Evolutionary conservation across 257 asterid species (phyloP), one percentile per base, ranked within the genome.

Genomic region (Plantago ovata): DNA sequence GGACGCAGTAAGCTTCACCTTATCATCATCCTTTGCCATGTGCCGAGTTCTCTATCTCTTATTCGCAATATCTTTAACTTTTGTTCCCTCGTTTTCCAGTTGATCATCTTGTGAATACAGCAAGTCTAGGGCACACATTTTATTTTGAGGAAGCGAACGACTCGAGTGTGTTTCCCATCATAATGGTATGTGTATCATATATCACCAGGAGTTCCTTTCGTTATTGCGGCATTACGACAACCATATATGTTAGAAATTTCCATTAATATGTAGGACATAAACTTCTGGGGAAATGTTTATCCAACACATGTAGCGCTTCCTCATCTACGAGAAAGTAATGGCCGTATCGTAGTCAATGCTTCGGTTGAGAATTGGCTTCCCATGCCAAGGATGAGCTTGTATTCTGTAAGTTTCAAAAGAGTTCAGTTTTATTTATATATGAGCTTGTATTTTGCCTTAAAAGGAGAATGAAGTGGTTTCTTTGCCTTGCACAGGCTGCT

Each of bases 221-320:
- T 23, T n/a, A 58, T 6, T 10, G 46, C 13, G 47, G 15, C 20
- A n/a, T 20, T 2, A 22, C 48, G 38, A 58, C 23, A 32, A 42
- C 14, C 22, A 10, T n/a, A 10, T 15, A n/a, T 67, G 33, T 3
- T 19, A 3, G 21, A n/a, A 55, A 55, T 14, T 15, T 22, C 46
- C 53, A 22, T 24, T 20, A 28, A 43, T 63, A 55, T 54, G 62
- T 69, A 91, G 96, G 98, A 91, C 69, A 83, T 87, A 61, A 91
- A 91, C 76, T 87, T 91, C 53, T 87, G 98, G 98, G 98, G 95
- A 36, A 91, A 91, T 72, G 94, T 91, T 2, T 84, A 87, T 72
- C 98, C 98, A 22, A 91, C 98, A 0, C 74, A 87, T 67, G 95
- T 81, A 0, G 96, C 98, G 3, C 80, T 91, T 39, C 98, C 98